A percentile compares a stretch with the other conserved stretches of the same genome.
These are phyloP conservation scores for Penicillium occitanis DNA, from an alignment of 2,329 filamentous ascomycete genomes.

Conservation along the genomic window DNA sequence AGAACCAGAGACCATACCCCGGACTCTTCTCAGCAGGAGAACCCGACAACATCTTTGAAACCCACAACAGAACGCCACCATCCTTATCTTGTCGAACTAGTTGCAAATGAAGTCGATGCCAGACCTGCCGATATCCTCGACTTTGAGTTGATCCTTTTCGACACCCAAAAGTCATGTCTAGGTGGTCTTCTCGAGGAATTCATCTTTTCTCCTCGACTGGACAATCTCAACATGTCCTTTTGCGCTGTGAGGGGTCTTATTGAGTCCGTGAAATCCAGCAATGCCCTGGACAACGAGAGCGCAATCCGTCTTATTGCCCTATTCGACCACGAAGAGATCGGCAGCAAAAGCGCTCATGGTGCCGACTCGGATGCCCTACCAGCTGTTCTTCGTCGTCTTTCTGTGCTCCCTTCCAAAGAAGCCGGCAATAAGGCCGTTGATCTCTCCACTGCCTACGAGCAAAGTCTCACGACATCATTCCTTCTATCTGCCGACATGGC, in stretches of 20 bases:
- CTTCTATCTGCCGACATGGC: constrained; percentile 97
- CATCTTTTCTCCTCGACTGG: constrained; percentile 91
- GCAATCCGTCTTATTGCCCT: constrained; percentile 88
- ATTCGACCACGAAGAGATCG: constrained; percentile 98
- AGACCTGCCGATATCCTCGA: constrained; percentile 73
- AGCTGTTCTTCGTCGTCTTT: constrained; percentile 80
- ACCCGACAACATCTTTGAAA: constrained; percentile 60
- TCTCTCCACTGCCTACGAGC: constrained; percentile 81
- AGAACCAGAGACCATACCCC: constrained; percentile 55
- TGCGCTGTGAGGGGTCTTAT: constrained; percentile 86
- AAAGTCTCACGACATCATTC: constrained; percentile 87
- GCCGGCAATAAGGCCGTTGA: constrained; percentile 61
- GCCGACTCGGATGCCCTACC: constrained; percentile 91
- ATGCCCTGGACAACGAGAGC: constrained; percentile 70
- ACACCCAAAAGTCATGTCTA: constrained; percentile 85
- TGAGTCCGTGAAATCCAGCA: constrained; percentile 65
- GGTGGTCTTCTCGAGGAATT: constrained; percentile 92
- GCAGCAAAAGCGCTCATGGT: constrained; percentile 86
- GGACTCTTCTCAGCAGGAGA: constrained; percentile 40
- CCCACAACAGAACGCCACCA: constrained; percentile 81
- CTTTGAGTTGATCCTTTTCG: constrained; percentile 96
- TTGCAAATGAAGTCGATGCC: constrained; percentile 75
- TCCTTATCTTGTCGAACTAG: constrained; percentile 77
- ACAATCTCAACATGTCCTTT: constrained; percentile 96
- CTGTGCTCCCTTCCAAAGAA: constrained; percentile 66